Percentiles rank a stretch among this genome's conserved stretches.
phyloP scores from a whole-genome alignment of 2,329 filamentous ascomycete genomes.

The Lithohypha guttulata region DNA sequence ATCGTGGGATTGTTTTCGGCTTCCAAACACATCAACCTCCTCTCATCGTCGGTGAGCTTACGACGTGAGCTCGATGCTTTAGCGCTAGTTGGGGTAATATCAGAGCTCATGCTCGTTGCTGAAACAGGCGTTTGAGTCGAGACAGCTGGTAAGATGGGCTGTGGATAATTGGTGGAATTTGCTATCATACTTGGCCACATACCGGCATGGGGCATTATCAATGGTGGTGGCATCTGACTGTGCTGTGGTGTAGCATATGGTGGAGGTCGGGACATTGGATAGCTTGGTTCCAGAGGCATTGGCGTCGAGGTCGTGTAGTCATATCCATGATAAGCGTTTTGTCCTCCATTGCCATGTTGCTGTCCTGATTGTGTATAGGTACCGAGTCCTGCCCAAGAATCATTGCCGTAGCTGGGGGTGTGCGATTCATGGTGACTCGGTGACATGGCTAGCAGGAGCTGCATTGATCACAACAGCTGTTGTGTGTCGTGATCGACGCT shows the following conservation, averaged over 20 bases:
- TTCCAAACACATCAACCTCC: slow-evolving; percentile 86
- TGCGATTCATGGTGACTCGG: slow-evolving; percentile 34
- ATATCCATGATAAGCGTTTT: slow-evolving; percentile 56
- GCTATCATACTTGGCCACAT: slow-evolving; percentile 73
- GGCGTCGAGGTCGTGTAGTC: slow-evolving; percentile 54
- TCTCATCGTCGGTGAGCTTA: slow-evolving; percentile 83
- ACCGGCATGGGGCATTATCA: slow-evolving; percentile 56
- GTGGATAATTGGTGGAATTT: slow-evolving; percentile 46
- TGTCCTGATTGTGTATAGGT: slow-evolving; percentile 30
- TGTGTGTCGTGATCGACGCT: slow-evolving; percentile 8
- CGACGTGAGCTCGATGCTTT: slow-evolving; percentile 54
- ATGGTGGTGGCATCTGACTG: slow-evolving; percentile 45
- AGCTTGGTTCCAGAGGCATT: slow-evolving; percentile 47
- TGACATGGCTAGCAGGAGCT: slow-evolving; percentile 31
- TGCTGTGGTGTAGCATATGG: slow-evolving; percentile 44
- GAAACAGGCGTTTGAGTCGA: slow-evolving; percentile 39
- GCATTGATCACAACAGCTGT: slow-evolving; percentile 15
- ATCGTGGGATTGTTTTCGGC: slow-evolving; percentile 80
- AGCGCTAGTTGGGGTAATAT: slow-evolving; percentile 21
- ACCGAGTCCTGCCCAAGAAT: slow-evolving; percentile 37
- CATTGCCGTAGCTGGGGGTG: slow-evolving; percentile 34
- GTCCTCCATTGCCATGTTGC: slow-evolving; percentile 57
- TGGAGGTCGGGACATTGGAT: slow-evolving; percentile 46
- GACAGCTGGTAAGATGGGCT: slow-evolving; percentile 47
- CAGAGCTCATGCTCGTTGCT: slow-evolving; percentile 37